Conservation (phyloP, 1,139 yeast species). For the Saccharomycopsis hybrid region DNA sequence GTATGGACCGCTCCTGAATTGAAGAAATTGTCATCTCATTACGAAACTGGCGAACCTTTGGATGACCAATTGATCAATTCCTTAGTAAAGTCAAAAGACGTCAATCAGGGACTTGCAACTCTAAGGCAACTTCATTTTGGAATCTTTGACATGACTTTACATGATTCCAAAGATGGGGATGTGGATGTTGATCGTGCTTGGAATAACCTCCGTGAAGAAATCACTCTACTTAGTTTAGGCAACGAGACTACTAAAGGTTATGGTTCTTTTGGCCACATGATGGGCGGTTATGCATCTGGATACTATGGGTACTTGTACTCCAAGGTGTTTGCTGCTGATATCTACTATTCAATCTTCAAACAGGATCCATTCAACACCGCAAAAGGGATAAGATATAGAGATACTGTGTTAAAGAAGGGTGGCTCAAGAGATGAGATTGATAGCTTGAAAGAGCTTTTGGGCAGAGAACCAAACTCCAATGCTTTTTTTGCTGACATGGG, state of each 20-base stretch:
- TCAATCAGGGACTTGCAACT: constrained; percentile 63
- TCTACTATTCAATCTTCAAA: constrained; percentile 67
- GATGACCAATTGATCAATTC: constrained; percentile 54
- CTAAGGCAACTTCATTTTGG: constrained; percentile 76
- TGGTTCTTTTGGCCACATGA: constrained; percentile 75
- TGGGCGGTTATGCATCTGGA: constrained; percentile 82
- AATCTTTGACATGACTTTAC: constrained; percentile 66
- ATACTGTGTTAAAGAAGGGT: constrained; percentile 62
- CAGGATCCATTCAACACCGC: constrained; percentile 57
- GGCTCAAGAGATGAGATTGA: constrained; percentile 67
- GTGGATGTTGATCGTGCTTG: constrained; percentile 50
- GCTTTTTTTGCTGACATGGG: constrained; percentile 69
- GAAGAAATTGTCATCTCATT: constrained; percentile 57
- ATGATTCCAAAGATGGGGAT: constrained; percentile 35
- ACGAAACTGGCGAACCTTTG: constrained; percentile 49
- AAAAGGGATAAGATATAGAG: constrained; percentile 63
- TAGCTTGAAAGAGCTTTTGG: constrained; percentile 58
- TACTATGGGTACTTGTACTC: constrained; percentile 83
- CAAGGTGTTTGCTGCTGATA: constrained; percentile 78
- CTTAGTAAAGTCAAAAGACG: constrained; percentile 62
- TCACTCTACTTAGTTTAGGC: constrained; percentile 52
- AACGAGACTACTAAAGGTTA: constrained; percentile 55
- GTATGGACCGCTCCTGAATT: constrained; percentile 69
- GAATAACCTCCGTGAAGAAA: constrained; percentile 56
- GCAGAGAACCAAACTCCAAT: constrained; percentile 65